phyloP scores from a whole-genome alignment of 202 grass and related monocot genomes.

The Zizania palustris region DNA sequence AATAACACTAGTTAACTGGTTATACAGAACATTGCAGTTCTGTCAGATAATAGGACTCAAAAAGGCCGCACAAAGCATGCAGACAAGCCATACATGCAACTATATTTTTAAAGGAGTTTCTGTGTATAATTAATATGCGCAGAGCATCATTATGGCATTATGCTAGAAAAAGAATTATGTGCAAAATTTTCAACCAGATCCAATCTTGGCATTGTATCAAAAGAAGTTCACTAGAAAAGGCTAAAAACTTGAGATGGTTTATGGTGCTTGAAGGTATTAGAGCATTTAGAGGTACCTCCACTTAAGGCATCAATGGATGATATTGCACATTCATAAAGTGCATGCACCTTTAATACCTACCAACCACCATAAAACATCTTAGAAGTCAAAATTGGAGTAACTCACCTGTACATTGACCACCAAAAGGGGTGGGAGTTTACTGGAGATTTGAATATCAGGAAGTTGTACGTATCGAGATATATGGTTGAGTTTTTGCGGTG shows the following conservation, averaged over 20 bases:
- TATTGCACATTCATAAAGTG: neutral
- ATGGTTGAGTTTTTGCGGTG: constrained; percentile 86
- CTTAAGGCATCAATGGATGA: neutral
- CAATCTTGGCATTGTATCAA: neutral
- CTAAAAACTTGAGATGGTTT: neutral
- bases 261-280: neutral
- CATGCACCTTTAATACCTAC: neutral
- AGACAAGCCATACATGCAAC: constrained; percentile 33
- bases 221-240: neutral
- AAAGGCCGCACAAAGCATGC: constrained; percentile 14
- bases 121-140: constrained; percentile 1
- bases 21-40: neutral
- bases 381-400: neutral
- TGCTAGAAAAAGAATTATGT: constrained; percentile 9
- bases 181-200: constrained; percentile 21
- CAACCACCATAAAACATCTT: neutral
- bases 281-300: no score
- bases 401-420: constrained; percentile 94
- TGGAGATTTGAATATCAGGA: constrained; percentile 60
- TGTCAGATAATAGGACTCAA: neutral
- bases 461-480: constrained; percentile 92
- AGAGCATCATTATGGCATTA: neutral
- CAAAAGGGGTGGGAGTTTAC: constrained; percentile 79
- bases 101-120: constrained; percentile 10
- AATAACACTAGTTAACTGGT: no score